Percentiles rank a stretch among this genome's conserved stretches.
phyloP scores from a whole-genome alignment of 108 stramenopile species.

The Nitzschia inconspicua region DNA sequence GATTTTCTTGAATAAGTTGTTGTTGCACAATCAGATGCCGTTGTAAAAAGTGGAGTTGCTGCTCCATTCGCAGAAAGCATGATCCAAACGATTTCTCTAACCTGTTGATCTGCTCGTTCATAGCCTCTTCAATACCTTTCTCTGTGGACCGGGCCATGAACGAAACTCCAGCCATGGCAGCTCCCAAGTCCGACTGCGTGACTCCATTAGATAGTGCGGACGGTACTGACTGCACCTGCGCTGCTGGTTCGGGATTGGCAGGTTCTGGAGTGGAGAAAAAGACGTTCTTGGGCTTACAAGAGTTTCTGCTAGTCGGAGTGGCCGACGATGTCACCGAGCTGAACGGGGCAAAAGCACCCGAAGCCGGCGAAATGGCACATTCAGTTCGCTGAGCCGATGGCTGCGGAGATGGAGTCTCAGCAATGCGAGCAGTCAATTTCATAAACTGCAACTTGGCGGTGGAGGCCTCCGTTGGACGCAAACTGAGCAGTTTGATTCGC shows the following conservation, averaged over 20 bases:
- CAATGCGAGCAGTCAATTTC: constrained; percentile 32
- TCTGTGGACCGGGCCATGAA: constrained; percentile 30
- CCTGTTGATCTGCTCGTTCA: constrained; percentile 8
- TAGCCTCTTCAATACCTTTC: constrained; percentile 11
- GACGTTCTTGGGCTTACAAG: not conserved
- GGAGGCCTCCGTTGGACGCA: not conserved
- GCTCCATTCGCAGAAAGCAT: not conserved
- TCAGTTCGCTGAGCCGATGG: too few species aligned
- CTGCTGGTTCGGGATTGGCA: not conserved
- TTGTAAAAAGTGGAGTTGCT: constrained; percentile 1
- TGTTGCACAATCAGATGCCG: constrained; percentile 3
- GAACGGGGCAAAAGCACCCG: too few species aligned
- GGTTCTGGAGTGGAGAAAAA: not conserved
- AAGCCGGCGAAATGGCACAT: too few species aligned
- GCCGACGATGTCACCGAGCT: not conserved
- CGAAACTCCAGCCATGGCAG: constrained; percentile 38
- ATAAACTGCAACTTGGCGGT: not conserved
- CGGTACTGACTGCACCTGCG: not conserved
- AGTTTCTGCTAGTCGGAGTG: not conserved
- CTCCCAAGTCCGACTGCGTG: constrained; percentile 27
- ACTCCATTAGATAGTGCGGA: not conserved
- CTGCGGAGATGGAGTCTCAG: constrained; percentile 1
- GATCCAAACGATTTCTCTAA: not conserved
- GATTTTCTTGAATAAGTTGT: constrained; percentile 10
- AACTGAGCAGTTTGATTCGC: constrained; percentile 7